phyloP scores from a whole-genome alignment of 78 protist genomes.

The Dictyostelium discoideum region dicty_2.7 NC_007089.4:880001-880500 shows the following conservation, averaged over 20 bases:
- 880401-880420: constrained; percentile 22
- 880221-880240: neutral
- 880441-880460: constrained; percentile 18
- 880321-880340: neutral
- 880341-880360: neutral
- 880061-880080: neutral
- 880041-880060: constrained; percentile 5
- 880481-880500: constrained; percentile 1
- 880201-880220: constrained; percentile 64
- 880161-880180: constrained; percentile 47
- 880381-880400: constrained; percentile 56
- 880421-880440: constrained; percentile 45
- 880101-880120: constrained; percentile 31
- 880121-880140: neutral
- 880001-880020: neutral
- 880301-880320: too few relatives aligned
- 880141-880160: constrained; percentile 40
- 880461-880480: neutral
- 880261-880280: neutral
- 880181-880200: constrained; percentile 8
- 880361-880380: neutral
- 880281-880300: constrained; percentile 14
- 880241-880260: neutral
- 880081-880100: neutral
- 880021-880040: constrained; percentile 31